Base-by-base conservation (phyloP, 169 alveolate genomes). In the Miamiensis avidus region DNA sequence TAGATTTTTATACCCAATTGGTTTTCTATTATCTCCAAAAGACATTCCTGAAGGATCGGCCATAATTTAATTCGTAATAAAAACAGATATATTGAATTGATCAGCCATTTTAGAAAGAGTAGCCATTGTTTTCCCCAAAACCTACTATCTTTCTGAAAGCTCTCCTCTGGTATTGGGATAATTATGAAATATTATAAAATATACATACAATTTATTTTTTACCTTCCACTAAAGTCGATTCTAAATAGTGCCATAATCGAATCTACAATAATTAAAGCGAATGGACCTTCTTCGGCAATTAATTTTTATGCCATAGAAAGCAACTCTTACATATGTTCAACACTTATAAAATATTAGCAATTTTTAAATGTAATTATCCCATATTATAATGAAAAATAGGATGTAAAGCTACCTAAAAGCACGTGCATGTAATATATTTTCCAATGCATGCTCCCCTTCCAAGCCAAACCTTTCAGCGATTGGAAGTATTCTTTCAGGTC, bases 401-500 rank as follows among this genome's bases (percentile, higher is more conserved):
- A n/a, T n/a, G n/a, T n/a, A 99, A 88, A 99, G 99, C 34, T 92
- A 91, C 86, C 98, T 99, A 94, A 98, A 98, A 29, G 99, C 99
- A 83, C 99, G 93, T 1, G 99, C 99, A 92, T 97, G 98, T 29
- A 98, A 97, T 83, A 99, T 98, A 94, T 99, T 99, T 73, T 98
- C 99, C 75, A 99, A 97, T 74, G 99, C 99, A 89, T 97, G 97
- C 69, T 97, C 93, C 64, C 99, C 98, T 78, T 98, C 99, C 75
- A 99, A 92, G 27, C 99, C 98, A 89, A 96, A 99, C 82, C 99
- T 94, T 82, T 98, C 98, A 34, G 99, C 99, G 30, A 99, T 99
- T 49, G 98, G 97, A 32, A 93, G 96, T 69, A 99, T 95, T 87
- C 99, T 97, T 86, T 99, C 99, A 0, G 99, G 99, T 33, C 99